Evolutionary conservation across 1,284 basidiomycete species (phyloP), one percentile per base, ranked within the genome.

Genomic region (Trichosporon coremiiforme): DNA sequence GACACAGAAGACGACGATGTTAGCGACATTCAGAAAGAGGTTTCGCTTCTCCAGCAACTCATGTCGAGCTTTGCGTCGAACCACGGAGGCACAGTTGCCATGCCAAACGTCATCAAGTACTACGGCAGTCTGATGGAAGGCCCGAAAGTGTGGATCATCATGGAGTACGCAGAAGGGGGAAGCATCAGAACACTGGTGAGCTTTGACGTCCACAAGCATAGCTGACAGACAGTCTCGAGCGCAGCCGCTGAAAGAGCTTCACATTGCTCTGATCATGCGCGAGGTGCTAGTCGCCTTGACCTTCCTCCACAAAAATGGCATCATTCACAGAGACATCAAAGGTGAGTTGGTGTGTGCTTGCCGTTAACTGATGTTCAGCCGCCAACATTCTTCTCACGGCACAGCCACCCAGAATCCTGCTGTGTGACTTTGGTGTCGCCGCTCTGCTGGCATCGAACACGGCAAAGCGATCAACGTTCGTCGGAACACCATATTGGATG

Each of bases 401-500:
- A 6, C 85, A 78, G 1, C 83, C 90, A 0, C 91, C 94, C 7
- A 93, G 93, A 75, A 91, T 98, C 75, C 90, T 97, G 85, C 90
- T 98, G 22, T 95, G 93, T 80, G 95, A 98, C 84, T 98, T 98
- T 84, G 96, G 95, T 47, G 95, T 98, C 64, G 96, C 95, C 7
- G 95, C 96, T 7, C 88, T 97, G 38, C 87, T 98, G 38, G 89
- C 91, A 6, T 94, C 92, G 5, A 87, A 89, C 1, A 90, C 90
- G 7, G 92, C 92, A 80, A 98, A 98, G 82, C 89, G 95, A 25
- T 94, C 94, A 64, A 98, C 95, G 0, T 89, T 98, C 74, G 93
- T 95, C 71, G 96, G 96, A 1, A 98, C 96, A 0, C 95, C 95
- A 0, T 94, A 96, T 80, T 98, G 95, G 95, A 98, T 98, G 96